Percentiles rank a stretch among this genome's conserved stretches.
phyloP scores from a whole-genome alignment of 495 filamentous ascomycete species.

The Lasiosphaeria hispida region DNA sequence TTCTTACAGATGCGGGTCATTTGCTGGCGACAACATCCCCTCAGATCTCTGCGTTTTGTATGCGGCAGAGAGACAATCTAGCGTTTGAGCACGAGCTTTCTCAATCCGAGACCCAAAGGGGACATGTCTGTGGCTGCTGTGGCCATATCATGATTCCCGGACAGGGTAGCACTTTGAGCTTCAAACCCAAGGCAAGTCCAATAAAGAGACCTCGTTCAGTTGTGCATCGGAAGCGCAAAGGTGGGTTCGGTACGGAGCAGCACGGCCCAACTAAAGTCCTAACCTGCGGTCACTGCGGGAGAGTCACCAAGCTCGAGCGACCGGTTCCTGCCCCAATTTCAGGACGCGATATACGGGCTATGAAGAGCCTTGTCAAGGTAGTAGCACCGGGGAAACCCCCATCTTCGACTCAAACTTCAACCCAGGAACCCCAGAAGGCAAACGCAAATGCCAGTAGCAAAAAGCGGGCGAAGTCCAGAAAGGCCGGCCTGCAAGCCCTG shows the following conservation, averaged over 20 bases:
- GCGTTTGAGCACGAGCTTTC: constrained; percentile 43
- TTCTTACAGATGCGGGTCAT: constrained; percentile 52
- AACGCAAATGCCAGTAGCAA: constrained; percentile 49
- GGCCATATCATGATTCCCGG: constrained; percentile 53
- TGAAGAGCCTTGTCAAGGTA: background rate
- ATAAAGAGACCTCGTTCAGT: constrained; percentile 12
- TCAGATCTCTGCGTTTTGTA: constrained; percentile 49
- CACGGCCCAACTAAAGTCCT: constrained; percentile 37
- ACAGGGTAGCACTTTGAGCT: constrained; percentile 35
- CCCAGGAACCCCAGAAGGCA: constrained; percentile 13
- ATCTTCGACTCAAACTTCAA: constrained; percentile 1
- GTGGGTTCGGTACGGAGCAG: background rate
- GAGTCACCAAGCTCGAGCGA: constrained; percentile 39
- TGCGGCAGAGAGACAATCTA: constrained; percentile 42
- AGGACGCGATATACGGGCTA: constrained; percentile 21
- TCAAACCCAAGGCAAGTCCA: constrained; percentile 29
- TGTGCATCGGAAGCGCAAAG: constrained; percentile 8
- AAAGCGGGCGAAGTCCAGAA: constrained; percentile 53
- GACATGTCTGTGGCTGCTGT: constrained; percentile 50
- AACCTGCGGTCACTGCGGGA: constrained; percentile 44
- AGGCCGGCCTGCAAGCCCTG: constrained; percentile 53
- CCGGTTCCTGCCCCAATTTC: constrained; percentile 31
- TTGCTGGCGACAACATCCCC: constrained; percentile 44
- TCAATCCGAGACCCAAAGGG: constrained; percentile 41
- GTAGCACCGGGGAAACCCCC: background rate